Conservation (phyloP, 495 filamentous ascomycete species). For the Echria macrotheca region DNA sequence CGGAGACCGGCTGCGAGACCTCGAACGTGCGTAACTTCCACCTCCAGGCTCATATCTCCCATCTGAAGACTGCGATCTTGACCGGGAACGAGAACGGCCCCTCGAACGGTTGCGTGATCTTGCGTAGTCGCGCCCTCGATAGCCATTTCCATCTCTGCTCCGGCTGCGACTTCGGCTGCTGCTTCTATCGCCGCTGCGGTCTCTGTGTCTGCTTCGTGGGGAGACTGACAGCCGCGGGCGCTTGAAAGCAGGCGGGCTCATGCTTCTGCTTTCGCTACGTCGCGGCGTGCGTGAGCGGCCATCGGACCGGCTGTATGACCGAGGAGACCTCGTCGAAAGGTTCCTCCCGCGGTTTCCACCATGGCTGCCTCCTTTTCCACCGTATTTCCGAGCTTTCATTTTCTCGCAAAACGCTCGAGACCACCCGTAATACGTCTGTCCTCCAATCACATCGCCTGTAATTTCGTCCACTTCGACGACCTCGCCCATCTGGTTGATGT, state of each 20-base stretch:
- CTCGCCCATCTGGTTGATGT: slow-evolving; percentile 73
- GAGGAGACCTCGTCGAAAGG: slow-evolving; percentile 24
- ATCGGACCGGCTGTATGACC: slow-evolving; percentile 32
- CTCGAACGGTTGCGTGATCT: slow-evolving; percentile 29
- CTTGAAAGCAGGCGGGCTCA: slow-evolving; percentile 23
- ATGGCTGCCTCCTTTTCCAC: slow-evolving; percentile 17
- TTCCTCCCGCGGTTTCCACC: not conserved
- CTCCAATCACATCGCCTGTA: slow-evolving; percentile 52
- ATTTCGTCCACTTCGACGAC: slow-evolving; percentile 54
- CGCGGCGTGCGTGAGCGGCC: slow-evolving; percentile 22
- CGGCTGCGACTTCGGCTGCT: slow-evolving; percentile 23
- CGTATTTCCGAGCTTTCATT: slow-evolving; percentile 61
- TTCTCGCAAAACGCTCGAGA: slow-evolving; percentile 72
- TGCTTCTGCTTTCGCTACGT: slow-evolving; percentile 19
- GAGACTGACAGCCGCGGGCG: slow-evolving; percentile 18
- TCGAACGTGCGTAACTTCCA: not conserved
- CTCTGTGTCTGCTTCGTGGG: slow-evolving; percentile 15
- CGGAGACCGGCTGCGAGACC: slow-evolving; percentile 8
- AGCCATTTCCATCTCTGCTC: not conserved
- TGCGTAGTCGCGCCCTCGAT: slow-evolving; percentile 10
- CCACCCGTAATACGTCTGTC: slow-evolving; percentile 85
- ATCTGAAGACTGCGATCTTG: too few relatives aligned
- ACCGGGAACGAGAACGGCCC: slow-evolving; percentile 8
- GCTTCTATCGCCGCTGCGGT: slow-evolving; percentile 32
- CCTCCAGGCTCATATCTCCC: not conserved